These are phyloP conservation scores for Achlya hypogyna DNA, from an alignment of 352 stramenopile genomes.

Conservation along the genomic window DNA sequence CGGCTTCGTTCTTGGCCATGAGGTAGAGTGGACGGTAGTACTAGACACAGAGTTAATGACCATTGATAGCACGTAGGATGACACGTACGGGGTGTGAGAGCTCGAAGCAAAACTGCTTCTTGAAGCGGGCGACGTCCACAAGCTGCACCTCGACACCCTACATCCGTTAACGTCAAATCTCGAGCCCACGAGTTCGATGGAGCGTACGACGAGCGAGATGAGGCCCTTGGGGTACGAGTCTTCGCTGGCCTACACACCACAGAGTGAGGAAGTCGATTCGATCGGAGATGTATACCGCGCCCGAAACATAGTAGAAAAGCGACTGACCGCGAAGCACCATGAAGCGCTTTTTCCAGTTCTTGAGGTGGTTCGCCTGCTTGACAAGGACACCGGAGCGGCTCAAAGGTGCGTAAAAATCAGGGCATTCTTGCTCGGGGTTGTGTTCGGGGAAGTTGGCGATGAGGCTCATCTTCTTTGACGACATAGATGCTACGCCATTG, in stretches of 20 bases:
- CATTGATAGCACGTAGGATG: not conserved
- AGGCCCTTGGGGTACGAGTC: constrained; percentile 76
- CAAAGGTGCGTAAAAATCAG: constrained; percentile 20
- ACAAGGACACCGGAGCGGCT: constrained; percentile 49
- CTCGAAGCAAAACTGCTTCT: constrained; percentile 82
- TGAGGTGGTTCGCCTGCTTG: constrained; percentile 83
- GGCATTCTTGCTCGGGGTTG: not conserved
- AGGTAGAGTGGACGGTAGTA: constrained; percentile 73
- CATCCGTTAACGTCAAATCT: constrained; percentile 8
- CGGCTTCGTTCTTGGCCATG: constrained; percentile 78
- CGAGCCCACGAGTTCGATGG: not conserved
- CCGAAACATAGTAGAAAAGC: constrained; percentile 83
- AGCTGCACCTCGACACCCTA: constrained; percentile 65
- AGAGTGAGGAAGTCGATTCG: not conserved
- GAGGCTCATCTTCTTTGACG: constrained; percentile 7
- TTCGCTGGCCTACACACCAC: constrained; percentile 49
- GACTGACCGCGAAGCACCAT: constrained; percentile 84
- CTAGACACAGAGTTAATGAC: constrained; percentile 23
- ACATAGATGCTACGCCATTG: not conserved
- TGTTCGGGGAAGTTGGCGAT: constrained; percentile 16
- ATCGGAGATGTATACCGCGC: constrained; percentile 38
- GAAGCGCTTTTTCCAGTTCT: constrained; percentile 83
- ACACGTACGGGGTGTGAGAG: constrained; percentile 65
- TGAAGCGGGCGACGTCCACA: constrained; percentile 67
- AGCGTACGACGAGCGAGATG: constrained; percentile 47